Evolutionary conservation across 169 alveolate genomes (phyloP).

Genomic region (Plasmodium vinckei): DNA sequence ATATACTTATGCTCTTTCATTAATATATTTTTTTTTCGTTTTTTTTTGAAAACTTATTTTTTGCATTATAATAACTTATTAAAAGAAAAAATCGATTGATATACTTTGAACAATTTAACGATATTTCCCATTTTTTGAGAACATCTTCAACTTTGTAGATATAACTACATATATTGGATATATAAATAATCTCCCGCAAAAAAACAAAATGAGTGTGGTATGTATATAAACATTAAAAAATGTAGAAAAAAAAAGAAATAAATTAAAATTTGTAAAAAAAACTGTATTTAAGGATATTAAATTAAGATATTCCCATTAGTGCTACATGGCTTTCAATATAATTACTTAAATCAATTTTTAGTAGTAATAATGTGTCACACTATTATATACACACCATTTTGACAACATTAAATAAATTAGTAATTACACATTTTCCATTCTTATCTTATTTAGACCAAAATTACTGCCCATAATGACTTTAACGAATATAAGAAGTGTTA

Average conservation of each 20-base stretch:
- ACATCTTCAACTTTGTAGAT: not conserved
- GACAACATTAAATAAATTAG: too few relatives aligned
- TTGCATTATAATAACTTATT: too few relatives aligned
- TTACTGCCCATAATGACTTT: slow-evolving; percentile 33
- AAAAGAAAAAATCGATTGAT: too few relatives aligned
- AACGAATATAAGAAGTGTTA: slow-evolving; percentile 51
- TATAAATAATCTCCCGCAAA: not conserved
- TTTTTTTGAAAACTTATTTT: too few relatives aligned
- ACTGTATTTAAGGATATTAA: too few relatives aligned
- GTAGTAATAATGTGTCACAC: not conserved
- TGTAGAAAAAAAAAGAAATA: slow-evolving; percentile 7
- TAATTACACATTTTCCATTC: not conserved
- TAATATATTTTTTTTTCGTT: too few relatives aligned
- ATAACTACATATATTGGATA: not conserved
- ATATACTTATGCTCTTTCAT: too few relatives aligned
- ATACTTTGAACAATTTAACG: too few relatives aligned
- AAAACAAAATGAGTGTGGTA: slow-evolving; percentile 37
- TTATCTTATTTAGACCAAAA: slow-evolving; percentile 10
- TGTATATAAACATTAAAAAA: not conserved
- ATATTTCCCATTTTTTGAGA: too few relatives aligned
- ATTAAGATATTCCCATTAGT: too few relatives aligned
- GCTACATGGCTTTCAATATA: too few relatives aligned
- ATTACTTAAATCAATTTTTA: too few relatives aligned
- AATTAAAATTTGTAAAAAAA: slow-evolving; percentile 3
- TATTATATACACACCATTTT: not conserved